These are phyloP conservation scores for Acmispon strigosus DNA, from an alignment of 306 rosid genomes.

Conservation along the genomic window DNA sequence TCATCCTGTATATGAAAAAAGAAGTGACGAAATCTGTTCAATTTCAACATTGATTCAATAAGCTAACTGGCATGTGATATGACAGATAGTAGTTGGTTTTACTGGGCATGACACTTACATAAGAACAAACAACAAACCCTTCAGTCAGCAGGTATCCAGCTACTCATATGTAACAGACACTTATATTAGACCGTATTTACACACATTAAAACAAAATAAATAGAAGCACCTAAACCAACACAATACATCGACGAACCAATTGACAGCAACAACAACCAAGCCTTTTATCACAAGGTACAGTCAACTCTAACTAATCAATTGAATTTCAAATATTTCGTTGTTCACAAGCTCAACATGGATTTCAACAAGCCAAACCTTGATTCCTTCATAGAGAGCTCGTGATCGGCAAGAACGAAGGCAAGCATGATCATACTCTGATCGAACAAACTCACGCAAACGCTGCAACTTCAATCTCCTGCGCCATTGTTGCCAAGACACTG, in stretches of 20 bases:
- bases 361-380: constrained; percentile 59
- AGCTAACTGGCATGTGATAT: not conserved
- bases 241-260: not conserved
- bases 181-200: not conserved
- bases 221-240: constrained; percentile 8
- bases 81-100: not conserved
- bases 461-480: constrained; percentile 84
- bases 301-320: not conserved
- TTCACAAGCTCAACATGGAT: not conserved
- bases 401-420: constrained; percentile 96
- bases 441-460: constrained; percentile 85
- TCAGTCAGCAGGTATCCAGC: not conserved
- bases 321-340: not conserved
- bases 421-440: constrained; percentile 94
- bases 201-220: not conserved
- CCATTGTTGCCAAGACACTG: constrained; percentile 98
- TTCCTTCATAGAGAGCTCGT: constrained; percentile 97
- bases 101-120: not conserved
- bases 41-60: not conserved
- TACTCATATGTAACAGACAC: not conserved
- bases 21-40: not conserved
- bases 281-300: too few species aligned
- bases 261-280: too few species aligned
- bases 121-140: not conserved
- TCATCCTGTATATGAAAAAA: not conserved